Percentiles rank a stretch among this genome's conserved stretches.
Conservation (phyloP, 2,329 filamentous ascomycete genomes). For the Aspergillus sp. region DNA sequence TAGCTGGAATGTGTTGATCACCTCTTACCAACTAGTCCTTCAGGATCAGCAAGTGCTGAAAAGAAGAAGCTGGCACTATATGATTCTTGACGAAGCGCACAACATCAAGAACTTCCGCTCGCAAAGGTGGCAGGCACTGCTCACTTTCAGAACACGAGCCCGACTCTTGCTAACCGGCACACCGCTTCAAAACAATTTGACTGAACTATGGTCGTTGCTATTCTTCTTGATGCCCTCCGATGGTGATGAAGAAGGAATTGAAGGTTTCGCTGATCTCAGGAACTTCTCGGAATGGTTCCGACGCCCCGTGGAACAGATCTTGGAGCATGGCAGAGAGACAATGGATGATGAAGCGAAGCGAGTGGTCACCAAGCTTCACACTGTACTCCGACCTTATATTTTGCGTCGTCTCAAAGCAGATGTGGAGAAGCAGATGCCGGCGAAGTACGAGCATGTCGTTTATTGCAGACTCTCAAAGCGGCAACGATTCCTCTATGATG, state of each 20-base stretch:
- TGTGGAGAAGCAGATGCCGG: conserved; percentile 98
- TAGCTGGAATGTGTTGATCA: conserved; percentile 96
- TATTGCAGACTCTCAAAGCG: conserved; percentile 94
- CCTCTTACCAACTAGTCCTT: conserved; percentile 93
- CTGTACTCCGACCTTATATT: conserved; percentile 88
- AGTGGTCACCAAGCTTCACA: conserved; percentile 91
- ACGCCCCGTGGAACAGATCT: conserved; percentile 90
- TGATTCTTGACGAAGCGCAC: conserved; percentile 97
- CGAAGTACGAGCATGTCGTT: conserved; percentile 95
- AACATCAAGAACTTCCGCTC: conserved; percentile 99
- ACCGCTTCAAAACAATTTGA: conserved; percentile 93
- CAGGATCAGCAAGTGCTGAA: conserved; percentile 95
- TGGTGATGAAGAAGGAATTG: conserved; percentile 70
- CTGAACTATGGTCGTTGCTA: conserved; percentile 92
- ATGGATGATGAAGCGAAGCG: conserved; percentile 92
- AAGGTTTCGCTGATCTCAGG: conserved; percentile 89
- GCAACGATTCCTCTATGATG: conserved; percentile 93
- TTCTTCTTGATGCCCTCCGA: conserved; percentile 95
- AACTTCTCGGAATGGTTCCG: conserved; percentile 97
- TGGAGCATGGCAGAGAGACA: conserved; percentile 89
- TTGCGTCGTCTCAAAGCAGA: conserved; percentile 90
- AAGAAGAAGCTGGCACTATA: conserved; percentile 91
- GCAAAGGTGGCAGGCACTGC: conserved; percentile 90
- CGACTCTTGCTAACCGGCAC: conserved; percentile 89
- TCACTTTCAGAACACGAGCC: conserved; percentile 89